phyloP scores from a whole-genome alignment of 108 stramenopile species.

The Halocafeteria seosinensis region DNA sequence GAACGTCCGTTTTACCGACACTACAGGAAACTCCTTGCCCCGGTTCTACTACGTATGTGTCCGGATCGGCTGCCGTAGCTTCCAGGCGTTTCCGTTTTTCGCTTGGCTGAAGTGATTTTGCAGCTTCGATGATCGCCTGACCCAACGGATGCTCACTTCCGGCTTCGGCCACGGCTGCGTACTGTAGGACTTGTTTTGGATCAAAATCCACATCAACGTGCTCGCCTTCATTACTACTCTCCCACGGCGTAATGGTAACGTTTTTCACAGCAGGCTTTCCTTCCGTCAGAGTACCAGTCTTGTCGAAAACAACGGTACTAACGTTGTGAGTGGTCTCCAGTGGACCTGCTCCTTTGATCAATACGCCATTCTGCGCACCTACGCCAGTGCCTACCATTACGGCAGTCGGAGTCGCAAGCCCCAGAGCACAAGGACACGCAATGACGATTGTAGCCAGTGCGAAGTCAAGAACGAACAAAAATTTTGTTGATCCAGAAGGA shows the following conservation, averaged over 20 bases:
- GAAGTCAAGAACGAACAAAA: conserved; percentile 66
- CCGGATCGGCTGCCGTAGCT: background rate
- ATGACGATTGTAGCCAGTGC: conserved; percentile 77
- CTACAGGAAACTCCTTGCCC: conserved; percentile 58
- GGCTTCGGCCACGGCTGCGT: conserved; percentile 38
- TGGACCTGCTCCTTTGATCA: conserved; percentile 89
- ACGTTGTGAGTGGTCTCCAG: conserved; percentile 65
- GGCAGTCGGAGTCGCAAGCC: conserved; percentile 90
- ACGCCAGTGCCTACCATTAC: conserved; percentile 92
- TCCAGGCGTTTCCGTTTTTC: background rate
- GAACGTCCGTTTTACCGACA: conserved; percentile 12
- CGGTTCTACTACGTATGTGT: conserved; percentile 32
- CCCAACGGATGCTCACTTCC: conserved; percentile 39
- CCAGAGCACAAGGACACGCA: conserved; percentile 85
- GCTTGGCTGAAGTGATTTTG: too few relatives aligned
- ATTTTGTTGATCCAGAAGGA: conserved; percentile 57
- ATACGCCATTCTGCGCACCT: conserved; percentile 68
- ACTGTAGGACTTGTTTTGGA: background rate
- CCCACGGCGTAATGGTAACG: background rate
- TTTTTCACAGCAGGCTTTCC: conserved; percentile 42
- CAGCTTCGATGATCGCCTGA: conserved; percentile 4
- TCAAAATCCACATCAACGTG: background rate
- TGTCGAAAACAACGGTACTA: conserved; percentile 74
- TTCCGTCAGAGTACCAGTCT: conserved; percentile 89
- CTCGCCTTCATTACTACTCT: background rate